Percentiles rank a stretch among this genome's conserved stretches.
These are phyloP conservation scores for Alisma plantagoaquatica DNA, from an alignment of 106 monocot genomes.

Conservation along the genomic window DNA sequence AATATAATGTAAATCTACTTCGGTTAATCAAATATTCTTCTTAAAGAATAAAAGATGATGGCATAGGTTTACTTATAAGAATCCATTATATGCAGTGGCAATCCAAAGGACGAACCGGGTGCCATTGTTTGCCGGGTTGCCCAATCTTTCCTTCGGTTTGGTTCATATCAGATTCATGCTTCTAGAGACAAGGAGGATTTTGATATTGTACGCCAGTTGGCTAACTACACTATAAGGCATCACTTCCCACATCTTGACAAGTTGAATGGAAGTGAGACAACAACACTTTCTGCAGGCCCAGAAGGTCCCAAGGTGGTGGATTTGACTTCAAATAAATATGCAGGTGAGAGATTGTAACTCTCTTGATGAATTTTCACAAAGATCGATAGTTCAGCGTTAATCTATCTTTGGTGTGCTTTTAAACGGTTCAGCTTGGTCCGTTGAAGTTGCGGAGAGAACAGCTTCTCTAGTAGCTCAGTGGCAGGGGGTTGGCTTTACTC, in stretches of 20 bases:
- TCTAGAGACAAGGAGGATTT: constrained; percentile 56
- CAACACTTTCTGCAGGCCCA: constrained; percentile 51
- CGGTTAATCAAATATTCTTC: no score
- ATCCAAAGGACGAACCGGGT: constrained; percentile 94
- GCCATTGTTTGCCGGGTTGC: constrained; percentile 97
- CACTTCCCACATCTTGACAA: constrained; percentile 93
- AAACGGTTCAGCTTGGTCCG: constrained; percentile 63
- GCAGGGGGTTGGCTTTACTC: constrained; percentile 96
- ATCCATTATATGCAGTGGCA: constrained; percentile 68
- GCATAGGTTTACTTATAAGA: no score
- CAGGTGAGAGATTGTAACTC: no score
- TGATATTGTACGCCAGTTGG: constrained; percentile 59
- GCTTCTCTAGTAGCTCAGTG: constrained; percentile 69
- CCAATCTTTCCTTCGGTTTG: constrained; percentile 87
- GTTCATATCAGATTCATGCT: constrained; percentile 93
- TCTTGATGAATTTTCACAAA: no score
- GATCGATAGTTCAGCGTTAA: no score
- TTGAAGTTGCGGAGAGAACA: constrained; percentile 91
- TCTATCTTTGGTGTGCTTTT: background rate
- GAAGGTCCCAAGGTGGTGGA: constrained; percentile 53
- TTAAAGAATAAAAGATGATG: no score
- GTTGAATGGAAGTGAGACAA: constrained; percentile 52
- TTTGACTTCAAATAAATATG: constrained; percentile 91
- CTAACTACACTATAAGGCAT: constrained; percentile 81
- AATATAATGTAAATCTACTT: no score